A percentile compares a stretch with the other conserved stretches of the same genome.
Conservation (phyloP, 2,329 filamentous ascomycete genomes). For the Truncatella angustata region DNA sequence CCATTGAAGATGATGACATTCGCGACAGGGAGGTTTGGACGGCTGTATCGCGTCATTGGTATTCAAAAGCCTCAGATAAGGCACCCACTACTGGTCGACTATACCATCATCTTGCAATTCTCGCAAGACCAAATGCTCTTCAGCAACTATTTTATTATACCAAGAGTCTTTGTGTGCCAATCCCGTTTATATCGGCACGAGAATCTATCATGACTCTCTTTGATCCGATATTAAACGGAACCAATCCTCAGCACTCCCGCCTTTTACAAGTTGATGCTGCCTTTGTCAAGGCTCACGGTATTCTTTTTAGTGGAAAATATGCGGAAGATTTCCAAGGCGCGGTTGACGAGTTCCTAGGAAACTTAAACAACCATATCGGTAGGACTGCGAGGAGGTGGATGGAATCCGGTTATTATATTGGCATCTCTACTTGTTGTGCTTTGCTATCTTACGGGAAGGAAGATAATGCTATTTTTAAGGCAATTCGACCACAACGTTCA, state of each 20-base stretch:
- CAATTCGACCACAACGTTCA: conserved; percentile 28
- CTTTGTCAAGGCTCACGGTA: conserved; percentile 63
- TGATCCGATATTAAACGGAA: conserved; percentile 48
- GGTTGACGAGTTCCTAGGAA: conserved; percentile 46
- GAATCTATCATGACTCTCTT: conserved; percentile 72
- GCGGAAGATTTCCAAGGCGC: conserved; percentile 44
- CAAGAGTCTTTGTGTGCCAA: conserved; percentile 66
- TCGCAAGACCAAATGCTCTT: conserved; percentile 67
- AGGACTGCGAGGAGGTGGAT: conserved; percentile 50
- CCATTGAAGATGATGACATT: conserved; percentile 77
- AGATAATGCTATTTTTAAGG: conserved; percentile 44
- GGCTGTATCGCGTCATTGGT: conserved; percentile 78
- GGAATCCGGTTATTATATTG: conserved; percentile 49
- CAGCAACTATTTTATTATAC: conserved; percentile 72
- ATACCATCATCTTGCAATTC: conserved; percentile 84
- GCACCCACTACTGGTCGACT: conserved; percentile 73
- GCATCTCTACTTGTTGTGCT: conserved; percentile 52
- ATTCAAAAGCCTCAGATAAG: conserved; percentile 75
- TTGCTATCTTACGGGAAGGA: conserved; percentile 53
- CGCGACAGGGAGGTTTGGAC: conserved; percentile 79
- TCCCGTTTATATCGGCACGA: conserved; percentile 65
- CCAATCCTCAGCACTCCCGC: conserved; percentile 28
- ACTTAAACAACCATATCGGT: conserved; percentile 58
- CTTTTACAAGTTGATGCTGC: conserved; percentile 50
- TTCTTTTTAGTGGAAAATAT: conserved; percentile 56